These are phyloP conservation scores for Apiotrichum gamsii DNA, from an alignment of 1,284 basidiomycete genomes.

Conservation along the genomic window DNA sequence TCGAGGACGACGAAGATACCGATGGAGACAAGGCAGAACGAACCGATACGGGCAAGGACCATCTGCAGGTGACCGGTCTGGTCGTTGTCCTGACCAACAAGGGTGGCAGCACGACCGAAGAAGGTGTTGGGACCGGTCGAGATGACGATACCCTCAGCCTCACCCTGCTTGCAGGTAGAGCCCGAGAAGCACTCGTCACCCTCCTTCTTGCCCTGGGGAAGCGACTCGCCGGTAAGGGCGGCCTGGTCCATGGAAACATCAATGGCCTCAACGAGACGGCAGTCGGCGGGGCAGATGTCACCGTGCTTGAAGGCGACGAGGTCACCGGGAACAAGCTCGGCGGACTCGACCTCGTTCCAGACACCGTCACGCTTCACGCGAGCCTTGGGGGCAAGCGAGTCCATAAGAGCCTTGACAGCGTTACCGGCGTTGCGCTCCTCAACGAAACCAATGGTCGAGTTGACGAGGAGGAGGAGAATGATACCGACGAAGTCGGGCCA, in stretches of 20 bases:
- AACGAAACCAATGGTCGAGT: constrained; percentile 96
- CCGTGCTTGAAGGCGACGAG: constrained; percentile 96
- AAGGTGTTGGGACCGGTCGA: constrained; percentile 93
- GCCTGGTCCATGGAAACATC: constrained; percentile 97
- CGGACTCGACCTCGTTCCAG: constrained; percentile 83
- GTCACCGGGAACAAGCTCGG: constrained; percentile 85
- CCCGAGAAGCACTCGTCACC: constrained; percentile 97
- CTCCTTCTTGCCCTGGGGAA: constrained; percentile 81
- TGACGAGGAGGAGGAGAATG: constrained; percentile 82
- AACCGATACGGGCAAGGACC: constrained; percentile 91
- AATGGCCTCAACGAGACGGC: constrained; percentile 88
- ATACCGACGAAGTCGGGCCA: constrained; percentile 99
- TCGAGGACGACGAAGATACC: constrained; percentile 87
- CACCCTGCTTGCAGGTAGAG: constrained; percentile 95
- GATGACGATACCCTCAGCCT: constrained; percentile 94
- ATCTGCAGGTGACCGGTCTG: constrained; percentile 95
- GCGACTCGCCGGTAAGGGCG: constrained; percentile 90
- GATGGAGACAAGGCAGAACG: constrained; percentile 90
- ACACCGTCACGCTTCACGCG: constrained; percentile 74
- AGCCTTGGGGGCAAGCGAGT: constrained; percentile 95
- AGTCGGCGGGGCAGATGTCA: constrained; percentile 92
- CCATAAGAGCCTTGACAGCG: constrained; percentile 98
- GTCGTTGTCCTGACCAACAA: constrained; percentile 93
- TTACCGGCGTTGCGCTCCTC: constrained; percentile 96
- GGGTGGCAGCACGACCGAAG: constrained; percentile 90